Evolutionary conservation across 2,329 filamentous ascomycete genomes (phyloP), one percentile per base, ranked within the genome.

Genomic region (Cryphonectria japonica): DNA sequence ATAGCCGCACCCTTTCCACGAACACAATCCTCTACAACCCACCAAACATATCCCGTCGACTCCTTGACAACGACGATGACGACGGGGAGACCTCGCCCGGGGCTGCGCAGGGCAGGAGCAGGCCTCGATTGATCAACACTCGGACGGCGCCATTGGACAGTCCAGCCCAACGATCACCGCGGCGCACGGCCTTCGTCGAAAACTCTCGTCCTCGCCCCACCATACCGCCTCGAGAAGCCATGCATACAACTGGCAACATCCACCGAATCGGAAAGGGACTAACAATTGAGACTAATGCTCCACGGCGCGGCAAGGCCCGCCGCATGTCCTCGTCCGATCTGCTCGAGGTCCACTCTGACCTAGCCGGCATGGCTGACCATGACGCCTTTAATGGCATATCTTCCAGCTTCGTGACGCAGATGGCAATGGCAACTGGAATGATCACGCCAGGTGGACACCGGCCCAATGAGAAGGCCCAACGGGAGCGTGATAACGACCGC

Each of bases 1-100:
- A 97, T 76, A 87, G 83, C 69, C 91, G 94, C 52, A 94, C 93
- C 16, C 79, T 92, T 4, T 97, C 95, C 0, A 92, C 90, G 29
- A 93, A 91, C 75, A 97, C 95, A 0, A 94, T 97, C 68, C 84
- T 97, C 0, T 97, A 92, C 81, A 94, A 93, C 46, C 94, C 94
- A 0, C 83, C 75, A 1, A 41, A 67, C 16, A 54, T 19, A 14
- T 63, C 66, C 50, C 67, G 67, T 22, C 63, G 68, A 32, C 63
- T 70, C 16, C 69, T 63, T 22, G 62, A 73, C 14, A 59, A 71
- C 3, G 62, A 71, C 4, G 69, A 89, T 8, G 65, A 73, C 14
- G 62, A 71, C 3, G 70, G 89, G 43, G 83, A 85, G 37, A 74
- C 80, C 39, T 85, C 86, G 3, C 82, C 84, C 16, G 79, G 78